These are phyloP conservation scores for Thraustochytrium sp. DNA, from an alignment of 352 stramenopile genomes.

Conservation along the genomic window DNA sequence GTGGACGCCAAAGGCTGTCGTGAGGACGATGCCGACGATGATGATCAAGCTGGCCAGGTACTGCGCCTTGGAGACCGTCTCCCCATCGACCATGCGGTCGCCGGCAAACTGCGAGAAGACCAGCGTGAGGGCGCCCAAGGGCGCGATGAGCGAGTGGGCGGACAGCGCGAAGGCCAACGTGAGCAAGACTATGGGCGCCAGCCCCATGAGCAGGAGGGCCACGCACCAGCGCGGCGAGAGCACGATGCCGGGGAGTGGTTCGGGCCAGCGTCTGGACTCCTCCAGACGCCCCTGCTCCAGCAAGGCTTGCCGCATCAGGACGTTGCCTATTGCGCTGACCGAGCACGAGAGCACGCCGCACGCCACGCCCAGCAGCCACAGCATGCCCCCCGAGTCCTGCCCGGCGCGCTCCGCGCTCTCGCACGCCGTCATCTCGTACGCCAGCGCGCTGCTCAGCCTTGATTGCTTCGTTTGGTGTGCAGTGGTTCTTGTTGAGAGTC, in stretches of 20 bases:
- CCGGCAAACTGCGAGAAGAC: not conserved
- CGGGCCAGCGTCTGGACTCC: not conserved
- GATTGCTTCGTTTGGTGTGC: too few species aligned
- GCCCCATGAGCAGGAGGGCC: not conserved
- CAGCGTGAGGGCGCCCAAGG: not conserved
- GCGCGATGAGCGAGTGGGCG: not conserved
- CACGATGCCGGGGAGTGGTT: not conserved
- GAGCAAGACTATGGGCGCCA: not conserved
- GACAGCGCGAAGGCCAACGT: not conserved
- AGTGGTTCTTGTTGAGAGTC: too few species aligned
- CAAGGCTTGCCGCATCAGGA: not conserved
- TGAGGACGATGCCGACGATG: not conserved
- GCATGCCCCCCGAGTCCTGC: not conserved
- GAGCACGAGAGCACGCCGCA: not conserved
- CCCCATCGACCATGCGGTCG: not conserved
- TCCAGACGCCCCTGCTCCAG: not conserved
- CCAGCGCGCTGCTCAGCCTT: not conserved
- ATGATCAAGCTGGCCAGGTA: not conserved
- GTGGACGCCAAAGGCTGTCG: not conserved
- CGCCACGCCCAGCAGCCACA: not conserved
- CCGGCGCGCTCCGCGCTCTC: not conserved
- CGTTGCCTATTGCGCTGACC: not conserved
- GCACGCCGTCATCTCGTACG: not conserved
- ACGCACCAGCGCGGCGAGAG: not conserved
- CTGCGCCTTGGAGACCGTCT: not conserved